Percentiles rank a stretch among this genome's conserved stretches.
Evolutionary conservation across 306 rosid species (phyloP).

Genomic region (Casuarina cunninghamiana): DNA sequence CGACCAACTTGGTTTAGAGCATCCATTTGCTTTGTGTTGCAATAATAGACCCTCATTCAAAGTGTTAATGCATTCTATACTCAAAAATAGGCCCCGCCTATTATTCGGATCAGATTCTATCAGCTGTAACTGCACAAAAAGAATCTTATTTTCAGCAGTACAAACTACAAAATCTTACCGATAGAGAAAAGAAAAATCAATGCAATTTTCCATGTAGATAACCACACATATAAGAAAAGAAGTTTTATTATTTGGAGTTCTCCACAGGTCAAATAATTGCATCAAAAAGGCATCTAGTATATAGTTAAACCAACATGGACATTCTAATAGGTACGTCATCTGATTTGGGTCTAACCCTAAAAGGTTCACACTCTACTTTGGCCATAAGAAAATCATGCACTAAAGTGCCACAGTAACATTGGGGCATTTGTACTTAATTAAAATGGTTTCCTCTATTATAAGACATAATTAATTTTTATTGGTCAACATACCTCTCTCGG

Average conservation of each 20-base stretch:
- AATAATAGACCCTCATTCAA: slow-evolving; percentile 83
- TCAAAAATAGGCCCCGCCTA: slow-evolving; percentile 63
- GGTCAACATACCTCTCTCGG: slow-evolving; percentile 74
- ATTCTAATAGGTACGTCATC: background rate
- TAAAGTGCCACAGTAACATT: background rate
- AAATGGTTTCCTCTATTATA: slow-evolving; percentile 7
- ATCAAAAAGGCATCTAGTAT: background rate
- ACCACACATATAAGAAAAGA: slow-evolving; percentile 10
- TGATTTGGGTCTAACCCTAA: background rate
- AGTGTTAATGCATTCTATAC: slow-evolving; percentile 76
- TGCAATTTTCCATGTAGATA: slow-evolving; percentile 1
- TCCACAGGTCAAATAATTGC: background rate
- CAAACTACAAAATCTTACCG: background rate
- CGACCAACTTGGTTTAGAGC: slow-evolving; percentile 81
- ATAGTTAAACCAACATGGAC: background rate
- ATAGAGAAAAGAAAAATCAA: background rate
- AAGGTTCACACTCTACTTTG: background rate
- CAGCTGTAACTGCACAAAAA: slow-evolving; percentile 55
- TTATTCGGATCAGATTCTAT: slow-evolving; percentile 61
- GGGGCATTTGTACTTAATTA: too few relatives aligned
- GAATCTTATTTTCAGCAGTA: slow-evolving; percentile 18
- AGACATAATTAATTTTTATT: slow-evolving; percentile 5
- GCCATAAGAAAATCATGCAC: slow-evolving; percentile 6
- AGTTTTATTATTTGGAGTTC: background rate
- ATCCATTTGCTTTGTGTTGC: slow-evolving; percentile 81